Evolutionary conservation across 129 eudicot species (phyloP), one percentile per base, ranked within the genome.

Genomic region (Flaveria bidentis): DNA sequence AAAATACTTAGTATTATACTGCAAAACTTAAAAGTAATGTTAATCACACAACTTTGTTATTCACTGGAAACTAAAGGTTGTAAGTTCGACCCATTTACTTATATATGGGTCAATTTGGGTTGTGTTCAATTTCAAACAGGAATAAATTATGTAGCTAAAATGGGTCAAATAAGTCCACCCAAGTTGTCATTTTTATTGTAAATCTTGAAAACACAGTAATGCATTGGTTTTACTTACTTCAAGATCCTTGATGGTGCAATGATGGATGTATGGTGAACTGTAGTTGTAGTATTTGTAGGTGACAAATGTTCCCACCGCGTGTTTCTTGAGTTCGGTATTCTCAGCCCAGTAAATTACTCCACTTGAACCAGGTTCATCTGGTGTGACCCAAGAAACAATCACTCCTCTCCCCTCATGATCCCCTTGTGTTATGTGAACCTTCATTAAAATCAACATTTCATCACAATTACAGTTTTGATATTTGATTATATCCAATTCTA

Each of bases 401-500:
- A 93, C 91, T 4, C 82, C 97, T 46, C 71, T 90, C 45, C 98
- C 98, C 45, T 85, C 88, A 33, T 81, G 88, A 72, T 93, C 97
- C 25, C 98, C 98, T 93, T 93, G 98, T 47, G 97, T 93, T 80
- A 93, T 88, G 81, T 90, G 97, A 78, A 93, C 98, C 98, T 93
- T 69, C 70, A 84, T 17, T 73, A 0, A 61, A 46, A 49, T 15
- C 63, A 66, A 76, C 14, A 60, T 65, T 62, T 74, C 14, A 45
- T 67, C 3, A 51, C 4, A 16, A n/a, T 79, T 45, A 36, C 7
- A 44, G 11, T 64, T 72, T 22, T 36, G 15, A 22, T 47, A 25
- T 23, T 11, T 23, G 39, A 46, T 17, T 44, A 1, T 67, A 17
- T 42, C 7, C 41, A 36, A 33, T 5, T 7, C 8, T 4, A 0